Evolutionary conservation across 2,329 filamentous ascomycete species (phyloP), one percentile per base, ranked within the genome.

Genomic region (Cyanodermella asteris): DNA sequence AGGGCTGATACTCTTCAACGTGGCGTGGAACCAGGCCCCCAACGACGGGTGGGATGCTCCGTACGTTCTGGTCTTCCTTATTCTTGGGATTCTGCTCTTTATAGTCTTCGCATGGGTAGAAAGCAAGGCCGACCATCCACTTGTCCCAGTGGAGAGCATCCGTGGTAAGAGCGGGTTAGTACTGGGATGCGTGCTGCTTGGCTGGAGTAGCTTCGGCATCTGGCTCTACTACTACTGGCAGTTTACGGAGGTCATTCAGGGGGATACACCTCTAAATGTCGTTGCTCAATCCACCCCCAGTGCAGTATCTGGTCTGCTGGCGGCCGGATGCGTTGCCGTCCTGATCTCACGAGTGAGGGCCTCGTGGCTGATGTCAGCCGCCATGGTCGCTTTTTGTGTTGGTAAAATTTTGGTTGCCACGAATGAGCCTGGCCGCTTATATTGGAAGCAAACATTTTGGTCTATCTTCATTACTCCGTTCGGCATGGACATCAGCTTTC

Each of bases 11-110:
- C 47, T 63, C n/a, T 48, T 65, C 34, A 61, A 65, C 28, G 59
- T 66, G 25, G 57, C 59, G 0, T 59, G 59, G 43, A 66, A 64
- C 19, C 56, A 62, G 35, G 56, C 55, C 3, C 50, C 54, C 0
- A 46, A 55, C 2, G 52, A 53, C 4, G 49, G 53, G 0, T 63
- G 59, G 59, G 34, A 37, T 3, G 38, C 48, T 4, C 42, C 54
- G 1, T 61, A 62, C 36, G 51, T 59, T 9, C 55, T 52, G 32
- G 44, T 50, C 1, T 34, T 53, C 6, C 45, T 61, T 2, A 51
- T 58, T 13, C 29, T 62, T 3, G 57, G 56, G 4, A 23, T 59
- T n/a, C 26, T 59, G 1, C 40, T 59, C 10, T 38, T 60, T 12
- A 38, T 44, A 4, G 42, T 47, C 2, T 57, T 63, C 31, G 50